Evolutionary conservation across 2,329 filamentous ascomycete species (phyloP).

Genomic region (Scedosporium minutisporum): DNA sequence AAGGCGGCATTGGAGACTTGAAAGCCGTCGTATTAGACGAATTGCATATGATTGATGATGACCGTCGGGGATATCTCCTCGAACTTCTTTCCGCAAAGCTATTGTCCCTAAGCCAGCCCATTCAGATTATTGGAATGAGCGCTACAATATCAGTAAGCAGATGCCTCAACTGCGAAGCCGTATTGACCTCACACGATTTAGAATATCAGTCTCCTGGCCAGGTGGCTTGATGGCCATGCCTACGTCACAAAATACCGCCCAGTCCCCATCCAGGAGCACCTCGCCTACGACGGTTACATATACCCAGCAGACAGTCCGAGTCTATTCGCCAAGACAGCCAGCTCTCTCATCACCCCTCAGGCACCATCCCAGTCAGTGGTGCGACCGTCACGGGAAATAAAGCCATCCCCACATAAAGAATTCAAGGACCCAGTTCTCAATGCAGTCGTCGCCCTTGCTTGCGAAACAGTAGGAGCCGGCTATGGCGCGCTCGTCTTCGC

Average conservation of each 20-base stretch:
- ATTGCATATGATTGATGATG: constrained; percentile 74
- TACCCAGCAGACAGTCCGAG: constrained; percentile 47
- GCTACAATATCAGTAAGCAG: constrained; percentile 59
- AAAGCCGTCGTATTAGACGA: constrained; percentile 65
- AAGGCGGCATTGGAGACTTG: constrained; percentile 55
- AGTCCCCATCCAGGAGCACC: constrained; percentile 64
- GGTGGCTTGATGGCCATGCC: constrained; percentile 61
- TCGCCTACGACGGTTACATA: constrained; percentile 61
- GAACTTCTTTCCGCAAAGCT: constrained; percentile 68
- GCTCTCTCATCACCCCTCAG: constrained; percentile 26
- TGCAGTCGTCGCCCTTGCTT: constrained; percentile 58
- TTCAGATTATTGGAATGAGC: constrained; percentile 73
- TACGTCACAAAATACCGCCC: constrained; percentile 66
- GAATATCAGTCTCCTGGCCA: constrained; percentile 61
- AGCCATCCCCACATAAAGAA: constrained; percentile 48
- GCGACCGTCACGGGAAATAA: constrained; percentile 38
- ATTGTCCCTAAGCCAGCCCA: constrained; percentile 53
- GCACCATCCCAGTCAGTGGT: constrained; percentile 10
- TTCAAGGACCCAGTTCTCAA: constrained; percentile 58
- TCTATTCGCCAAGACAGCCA: constrained; percentile 34
- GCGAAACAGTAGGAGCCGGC: constrained; percentile 58
- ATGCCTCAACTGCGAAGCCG: neutral
- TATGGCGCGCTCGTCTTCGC: constrained; percentile 68
- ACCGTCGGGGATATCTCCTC: constrained; percentile 63
- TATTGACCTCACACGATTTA: constrained; percentile 18